Conservation (phyloP, 495 filamentous ascomycete species). For the Talaromyces trachyspermus region DNA sequence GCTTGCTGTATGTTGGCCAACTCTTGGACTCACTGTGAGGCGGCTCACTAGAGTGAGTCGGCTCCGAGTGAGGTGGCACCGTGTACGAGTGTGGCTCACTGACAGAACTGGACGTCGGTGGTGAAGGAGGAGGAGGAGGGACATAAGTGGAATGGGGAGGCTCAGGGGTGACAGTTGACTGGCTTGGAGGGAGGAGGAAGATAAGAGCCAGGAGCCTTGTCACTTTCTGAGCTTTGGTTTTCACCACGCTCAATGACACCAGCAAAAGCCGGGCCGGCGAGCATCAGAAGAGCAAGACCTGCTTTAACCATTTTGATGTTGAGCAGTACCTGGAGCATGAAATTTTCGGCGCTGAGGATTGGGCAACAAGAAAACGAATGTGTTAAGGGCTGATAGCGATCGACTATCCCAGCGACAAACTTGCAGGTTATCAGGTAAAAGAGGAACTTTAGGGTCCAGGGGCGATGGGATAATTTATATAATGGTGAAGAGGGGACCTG, state of each 20-base stretch:
- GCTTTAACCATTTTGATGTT: constrained; percentile 32
- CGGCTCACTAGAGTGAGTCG: constrained; percentile 1
- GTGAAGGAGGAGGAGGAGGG: constrained; percentile 4
- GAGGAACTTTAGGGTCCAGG: constrained; percentile 7
- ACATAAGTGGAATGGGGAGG: constrained; percentile 12
- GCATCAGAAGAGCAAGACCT: constrained; percentile 32
- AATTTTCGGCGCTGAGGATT: not conserved
- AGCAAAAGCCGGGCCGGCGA: constrained; percentile 35
- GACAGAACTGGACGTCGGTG: too few relatives aligned
- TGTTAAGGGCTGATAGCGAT: constrained; percentile 16
- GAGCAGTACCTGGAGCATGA: not conserved
- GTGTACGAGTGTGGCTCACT: too few relatives aligned
- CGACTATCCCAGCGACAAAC: constrained; percentile 10
- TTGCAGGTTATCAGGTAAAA: constrained; percentile 10
- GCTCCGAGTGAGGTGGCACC: not conserved
- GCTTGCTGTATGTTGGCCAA: not conserved
- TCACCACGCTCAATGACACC: constrained; percentile 30
- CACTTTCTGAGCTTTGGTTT: constrained; percentile 3
- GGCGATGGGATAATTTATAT: constrained; percentile 2
- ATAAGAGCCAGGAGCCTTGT: constrained; percentile 6
- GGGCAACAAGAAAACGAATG: constrained; percentile 5
- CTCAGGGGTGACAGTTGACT: constrained; percentile 10
- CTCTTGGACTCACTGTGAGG: not conserved
- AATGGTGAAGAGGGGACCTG: not conserved
- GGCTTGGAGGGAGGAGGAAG: constrained; percentile 11